Evolutionary conservation across 345 rosid species (phyloP).

Genomic region (Raphanus raphanistrum): DNA sequence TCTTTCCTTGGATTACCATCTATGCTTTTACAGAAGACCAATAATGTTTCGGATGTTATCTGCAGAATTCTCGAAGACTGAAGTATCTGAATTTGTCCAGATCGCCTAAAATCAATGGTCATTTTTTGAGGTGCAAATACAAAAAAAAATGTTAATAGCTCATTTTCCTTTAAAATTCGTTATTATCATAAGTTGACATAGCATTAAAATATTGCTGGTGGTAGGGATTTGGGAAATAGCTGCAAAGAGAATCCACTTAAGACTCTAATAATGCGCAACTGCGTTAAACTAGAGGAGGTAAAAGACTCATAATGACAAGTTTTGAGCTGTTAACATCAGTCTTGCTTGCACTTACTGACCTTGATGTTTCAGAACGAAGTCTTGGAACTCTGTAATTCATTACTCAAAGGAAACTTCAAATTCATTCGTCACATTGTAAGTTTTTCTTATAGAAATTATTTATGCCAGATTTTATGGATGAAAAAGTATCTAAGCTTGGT

Average conservation of each 20-base stretch:
- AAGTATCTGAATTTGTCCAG: slow-evolving; percentile 74
- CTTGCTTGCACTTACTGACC: background rate
- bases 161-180: background rate
- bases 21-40: background rate
- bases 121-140: slow-evolving; percentile 57
- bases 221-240: slow-evolving; percentile 63
- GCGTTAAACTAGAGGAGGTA: slow-evolving; percentile 79
- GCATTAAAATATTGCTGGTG: background rate
- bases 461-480: too few relatives aligned
- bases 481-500: background rate
- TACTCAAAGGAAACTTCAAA: slow-evolving; percentile 71
- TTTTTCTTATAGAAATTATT: slow-evolving; percentile 11
- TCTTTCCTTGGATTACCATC: background rate
- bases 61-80: slow-evolving; percentile 67
- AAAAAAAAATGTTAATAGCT: background rate
- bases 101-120: slow-evolving; percentile 69
- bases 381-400: slow-evolving; percentile 55
- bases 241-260: slow-evolving; percentile 58
- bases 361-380: slow-evolving; percentile 62
- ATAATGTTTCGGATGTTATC: background rate
- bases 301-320: slow-evolving; percentile 26
- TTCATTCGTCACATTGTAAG: slow-evolving; percentile 67
- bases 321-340: slow-evolving; percentile 10
- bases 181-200: background rate
- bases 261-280: slow-evolving; percentile 72